phyloP scores from a whole-genome alignment of 208 protist species.

The Giardia duodenalis region DNA sequence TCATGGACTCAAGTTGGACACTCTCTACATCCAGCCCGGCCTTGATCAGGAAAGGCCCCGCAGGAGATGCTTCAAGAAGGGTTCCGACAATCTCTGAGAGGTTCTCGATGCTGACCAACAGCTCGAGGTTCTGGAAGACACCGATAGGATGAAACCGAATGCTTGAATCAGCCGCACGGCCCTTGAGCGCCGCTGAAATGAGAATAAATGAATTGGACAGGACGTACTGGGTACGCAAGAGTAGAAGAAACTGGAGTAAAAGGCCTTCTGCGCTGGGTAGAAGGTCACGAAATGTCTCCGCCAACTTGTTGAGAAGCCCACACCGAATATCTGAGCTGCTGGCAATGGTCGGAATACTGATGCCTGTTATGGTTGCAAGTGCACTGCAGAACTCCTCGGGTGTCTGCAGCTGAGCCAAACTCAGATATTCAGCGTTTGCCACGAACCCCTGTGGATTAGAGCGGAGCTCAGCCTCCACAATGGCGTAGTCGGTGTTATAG shows the following conservation, averaged over 20 bases:
- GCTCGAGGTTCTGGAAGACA: not conserved
- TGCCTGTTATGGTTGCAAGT: not conserved
- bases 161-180: not conserved
- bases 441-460: not conserved
- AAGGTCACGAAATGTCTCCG: not conserved
- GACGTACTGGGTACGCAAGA: not conserved
- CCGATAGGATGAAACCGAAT: not conserved
- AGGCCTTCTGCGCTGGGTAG: not conserved
- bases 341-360: not conserved
- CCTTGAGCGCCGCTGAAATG: not conserved
- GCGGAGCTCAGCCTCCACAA: not conserved
- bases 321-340: not conserved
- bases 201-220: not conserved
- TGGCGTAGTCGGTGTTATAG: not conserved
- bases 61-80: not conserved
- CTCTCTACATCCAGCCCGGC: not conserved
- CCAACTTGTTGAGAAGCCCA: not conserved
- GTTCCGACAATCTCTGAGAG: not conserved
- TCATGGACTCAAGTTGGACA: not conserved
- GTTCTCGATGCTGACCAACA: not conserved
- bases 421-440: not conserved
- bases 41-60: not conserved
- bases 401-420: not conserved
- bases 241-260: not conserved
- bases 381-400: not conserved